A percentile compares a stretch with the other conserved stretches of the same genome.
Evolutionary conservation across 331 rosid species (phyloP).

Genomic region (Rhamnella rubrinervis): DNA sequence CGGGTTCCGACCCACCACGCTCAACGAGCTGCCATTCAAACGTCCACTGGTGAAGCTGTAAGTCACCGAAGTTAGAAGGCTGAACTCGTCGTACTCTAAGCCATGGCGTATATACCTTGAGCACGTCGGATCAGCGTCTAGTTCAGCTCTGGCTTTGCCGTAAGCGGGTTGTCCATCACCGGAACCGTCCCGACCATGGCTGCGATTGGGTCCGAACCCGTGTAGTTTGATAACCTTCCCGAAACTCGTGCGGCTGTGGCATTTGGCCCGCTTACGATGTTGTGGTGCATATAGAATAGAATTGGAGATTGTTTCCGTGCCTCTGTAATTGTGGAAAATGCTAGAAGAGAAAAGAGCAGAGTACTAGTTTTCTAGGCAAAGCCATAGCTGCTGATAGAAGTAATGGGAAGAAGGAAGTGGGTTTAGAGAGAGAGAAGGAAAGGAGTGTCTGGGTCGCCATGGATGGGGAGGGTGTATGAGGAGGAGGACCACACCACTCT

Average conservation of each 20-base stretch:
- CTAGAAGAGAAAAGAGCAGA: too few species aligned
- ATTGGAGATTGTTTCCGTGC: slow-evolving; percentile 13
- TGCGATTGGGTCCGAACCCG: slow-evolving; percentile 21
- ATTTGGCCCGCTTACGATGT: slow-evolving; percentile 22
- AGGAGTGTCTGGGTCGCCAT: slow-evolving; percentile 37
- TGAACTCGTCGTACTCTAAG: slow-evolving; percentile 23
- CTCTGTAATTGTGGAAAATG: not conserved
- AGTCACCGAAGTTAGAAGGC: slow-evolving; percentile 24
- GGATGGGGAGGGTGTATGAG: slow-evolving; percentile 38
- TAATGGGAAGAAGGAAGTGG: slow-evolving; percentile 17
- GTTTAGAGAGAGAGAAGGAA: slow-evolving; percentile 1
- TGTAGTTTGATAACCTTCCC: slow-evolving; percentile 10
- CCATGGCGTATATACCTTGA: slow-evolving; percentile 22
- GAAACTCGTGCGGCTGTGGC: slow-evolving; percentile 24
- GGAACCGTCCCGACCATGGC: slow-evolving; percentile 18
- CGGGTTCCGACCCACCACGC: slow-evolving; percentile 23
- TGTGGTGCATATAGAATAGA: slow-evolving; percentile 33
- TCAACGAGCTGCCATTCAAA: slow-evolving; percentile 16
- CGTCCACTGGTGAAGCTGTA: slow-evolving; percentile 7
- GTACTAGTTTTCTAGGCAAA: too few species aligned
- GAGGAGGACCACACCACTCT: slow-evolving; percentile 25
- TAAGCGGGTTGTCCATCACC: slow-evolving; percentile 20
- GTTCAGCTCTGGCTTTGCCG: slow-evolving; percentile 14
- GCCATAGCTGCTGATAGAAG: not conserved
- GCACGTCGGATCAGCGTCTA: slow-evolving; percentile 23